Evolutionary conservation across 208 protist species (phyloP), one percentile per base, ranked within the genome.

Genomic region (Blastocrithidia nonstop): DNA sequence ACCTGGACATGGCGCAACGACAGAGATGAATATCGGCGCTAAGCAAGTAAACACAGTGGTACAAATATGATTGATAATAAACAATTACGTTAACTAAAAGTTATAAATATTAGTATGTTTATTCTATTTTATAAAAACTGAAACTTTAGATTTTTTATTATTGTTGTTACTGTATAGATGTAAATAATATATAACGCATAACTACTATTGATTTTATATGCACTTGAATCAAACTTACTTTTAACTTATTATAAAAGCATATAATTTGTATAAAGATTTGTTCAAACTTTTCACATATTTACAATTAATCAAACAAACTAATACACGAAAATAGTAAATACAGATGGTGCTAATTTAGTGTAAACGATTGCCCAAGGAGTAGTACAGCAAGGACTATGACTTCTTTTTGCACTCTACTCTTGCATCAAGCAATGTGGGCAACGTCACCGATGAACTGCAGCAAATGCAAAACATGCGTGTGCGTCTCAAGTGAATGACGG

Each of bases 321-420:
- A 45, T 5, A 22, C 23, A 1, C n/a, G 35, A 15, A 24, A 33
- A 47, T 23, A 32, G 19, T 23, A 27, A 19, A n/a, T 1, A 24
- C 8, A 21, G 7, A 93, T 93, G 85, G 85, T 93, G 35, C 68
- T 93, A 33, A 62, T 93, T 3, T 75, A 93, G 46, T 87, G 77
- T 61, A 92, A 92, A 47, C 82, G 82, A 8, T 60, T 93, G 17
- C 80, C 80, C 1, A 85, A 86, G 61, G 85, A 93, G 62, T 80
- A 88, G 63, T 83, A 93, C 59, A 93, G 80, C 61, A 86, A 86
- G 32, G 79, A 88, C 58, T 87, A 82, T 39, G 85, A 93, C 41
- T 66, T 74, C 7, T 90, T 88, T 48, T 44, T 89, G 6, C 41
- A 67, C 2, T 73, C 68, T 11, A 29, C 80, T 2, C 64, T 81